Conservation (phyloP, 441 rosid genomes). For the Kokia cookei region DNA sequence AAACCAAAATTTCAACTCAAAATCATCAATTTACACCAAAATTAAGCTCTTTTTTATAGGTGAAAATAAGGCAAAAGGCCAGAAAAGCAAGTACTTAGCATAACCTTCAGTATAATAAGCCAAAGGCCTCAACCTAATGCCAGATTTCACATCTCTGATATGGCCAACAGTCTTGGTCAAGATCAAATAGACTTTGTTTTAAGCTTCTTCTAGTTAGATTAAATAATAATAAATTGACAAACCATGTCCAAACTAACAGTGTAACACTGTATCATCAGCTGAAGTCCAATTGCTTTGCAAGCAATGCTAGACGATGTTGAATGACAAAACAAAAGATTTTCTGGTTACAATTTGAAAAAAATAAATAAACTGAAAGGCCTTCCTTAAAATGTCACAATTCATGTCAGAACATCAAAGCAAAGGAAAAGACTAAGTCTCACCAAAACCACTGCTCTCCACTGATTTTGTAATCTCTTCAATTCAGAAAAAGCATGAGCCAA, state of each 20-base stretch:
- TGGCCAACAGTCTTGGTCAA: background rate
- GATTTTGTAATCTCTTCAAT: slow-evolving; percentile 53
- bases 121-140: background rate
- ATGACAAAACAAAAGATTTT: background rate
- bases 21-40: background rate
- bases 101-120: background rate
- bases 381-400: background rate
- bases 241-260: background rate
- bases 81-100: background rate
- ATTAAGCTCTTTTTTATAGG: background rate
- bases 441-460: slow-evolving; percentile 68
- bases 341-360: background rate
- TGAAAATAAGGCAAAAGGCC: background rate
- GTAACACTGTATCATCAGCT: background rate
- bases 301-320: background rate
- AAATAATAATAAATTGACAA: background rate
- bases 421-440: slow-evolving; percentile 40
- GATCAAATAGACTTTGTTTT: background rate
- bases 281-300: background rate
- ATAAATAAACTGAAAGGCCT: background rate
- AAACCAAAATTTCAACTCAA: background rate
- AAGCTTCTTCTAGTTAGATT: background rate
- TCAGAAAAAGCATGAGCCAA: slow-evolving; percentile 52
- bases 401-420: background rate
- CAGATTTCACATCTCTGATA: background rate